Percentiles rank a stretch among this genome's conserved stretches.
phyloP scores from a whole-genome alignment of 805 yeast species.

The Candida xiaguanensis region DNA sequence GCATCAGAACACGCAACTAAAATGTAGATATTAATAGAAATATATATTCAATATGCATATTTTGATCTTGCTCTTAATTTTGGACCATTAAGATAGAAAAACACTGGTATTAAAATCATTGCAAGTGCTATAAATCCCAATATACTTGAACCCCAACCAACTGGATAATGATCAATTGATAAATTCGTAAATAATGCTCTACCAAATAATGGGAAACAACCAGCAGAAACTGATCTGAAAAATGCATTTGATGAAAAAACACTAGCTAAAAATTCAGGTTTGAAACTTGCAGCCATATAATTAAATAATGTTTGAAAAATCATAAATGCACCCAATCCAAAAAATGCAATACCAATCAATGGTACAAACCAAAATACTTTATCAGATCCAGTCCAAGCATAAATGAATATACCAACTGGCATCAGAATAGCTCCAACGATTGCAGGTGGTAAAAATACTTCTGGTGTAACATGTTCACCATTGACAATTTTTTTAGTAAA shows the following conservation, averaged over 20 bases:
- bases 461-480: conserved; percentile 32
- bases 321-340: conserved; percentile 36
- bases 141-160: conserved; percentile 55
- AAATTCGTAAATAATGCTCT: conserved; percentile 52
- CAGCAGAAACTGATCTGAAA: conserved; percentile 49
- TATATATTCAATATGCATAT: conserved; percentile 35
- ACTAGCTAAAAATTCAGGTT: conserved; percentile 47
- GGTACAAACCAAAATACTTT: conserved; percentile 49
- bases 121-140: conserved; percentile 42
- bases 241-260: conserved; percentile 57
- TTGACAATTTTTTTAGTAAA: conserved; percentile 20
- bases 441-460: conserved; percentile 40
- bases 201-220: conserved; percentile 65
- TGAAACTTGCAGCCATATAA: conserved; percentile 46
- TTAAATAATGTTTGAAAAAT: conserved; percentile 51
- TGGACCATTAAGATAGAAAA: conserved; percentile 43
- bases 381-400: conserved; percentile 47
- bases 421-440: conserved; percentile 38
- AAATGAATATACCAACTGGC: conserved; percentile 42
- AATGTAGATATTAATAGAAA: conserved; percentile 2
- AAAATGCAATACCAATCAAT: conserved; percentile 39
- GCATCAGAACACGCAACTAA: conserved; percentile 12
- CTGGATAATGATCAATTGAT: conserved; percentile 48
- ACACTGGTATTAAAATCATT: conserved; percentile 46
- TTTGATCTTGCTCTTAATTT: conserved; percentile 41